phyloP scores from a whole-genome alignment of 495 filamentous ascomycete genomes.

The Hypoxylon perforatum region DNA sequence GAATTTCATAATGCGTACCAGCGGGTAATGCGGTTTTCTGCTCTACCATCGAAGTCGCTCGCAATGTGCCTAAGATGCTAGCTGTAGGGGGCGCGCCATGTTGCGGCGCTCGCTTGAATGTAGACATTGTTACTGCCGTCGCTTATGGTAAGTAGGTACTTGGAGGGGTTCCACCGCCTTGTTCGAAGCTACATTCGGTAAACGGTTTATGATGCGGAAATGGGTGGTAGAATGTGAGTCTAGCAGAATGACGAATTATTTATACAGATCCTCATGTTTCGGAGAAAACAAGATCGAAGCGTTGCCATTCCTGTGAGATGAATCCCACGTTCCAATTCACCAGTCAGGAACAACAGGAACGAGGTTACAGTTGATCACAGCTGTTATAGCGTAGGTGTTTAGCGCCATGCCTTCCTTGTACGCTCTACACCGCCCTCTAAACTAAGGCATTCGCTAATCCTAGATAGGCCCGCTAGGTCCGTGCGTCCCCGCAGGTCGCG shows the following conservation, averaged over 20 bases:
- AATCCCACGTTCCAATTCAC: neutral
- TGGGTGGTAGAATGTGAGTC: constrained; percentile 1
- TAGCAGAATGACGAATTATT: neutral
- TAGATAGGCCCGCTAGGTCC: too few relatives aligned
- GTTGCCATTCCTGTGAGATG: neutral
- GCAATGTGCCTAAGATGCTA: constrained; percentile 78
- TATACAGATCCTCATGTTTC: neutral
- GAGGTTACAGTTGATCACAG: too few relatives aligned
- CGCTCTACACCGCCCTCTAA: too few relatives aligned
- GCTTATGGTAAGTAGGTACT: constrained; percentile 1
- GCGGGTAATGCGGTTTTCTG: constrained; percentile 81
- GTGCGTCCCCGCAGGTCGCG: constrained; percentile 7
- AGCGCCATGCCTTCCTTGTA: neutral
- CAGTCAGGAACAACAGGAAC: neutral
- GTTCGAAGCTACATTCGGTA: constrained; percentile 15
- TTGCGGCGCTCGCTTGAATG: constrained; percentile 69
- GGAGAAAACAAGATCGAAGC: neutral
- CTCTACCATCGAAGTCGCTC: constrained; percentile 79
- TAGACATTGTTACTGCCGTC: constrained; percentile 62
- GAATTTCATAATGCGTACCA: constrained; percentile 60
- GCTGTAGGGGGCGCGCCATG: constrained; percentile 54
- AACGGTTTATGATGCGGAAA: neutral
- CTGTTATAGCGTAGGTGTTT: too few relatives aligned
- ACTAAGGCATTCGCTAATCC: constrained; percentile 17
- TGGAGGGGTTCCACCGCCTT: constrained; percentile 12